phyloP scores from a whole-genome alignment of 257 asterid species.

The Solanum stenotomum region DNA sequence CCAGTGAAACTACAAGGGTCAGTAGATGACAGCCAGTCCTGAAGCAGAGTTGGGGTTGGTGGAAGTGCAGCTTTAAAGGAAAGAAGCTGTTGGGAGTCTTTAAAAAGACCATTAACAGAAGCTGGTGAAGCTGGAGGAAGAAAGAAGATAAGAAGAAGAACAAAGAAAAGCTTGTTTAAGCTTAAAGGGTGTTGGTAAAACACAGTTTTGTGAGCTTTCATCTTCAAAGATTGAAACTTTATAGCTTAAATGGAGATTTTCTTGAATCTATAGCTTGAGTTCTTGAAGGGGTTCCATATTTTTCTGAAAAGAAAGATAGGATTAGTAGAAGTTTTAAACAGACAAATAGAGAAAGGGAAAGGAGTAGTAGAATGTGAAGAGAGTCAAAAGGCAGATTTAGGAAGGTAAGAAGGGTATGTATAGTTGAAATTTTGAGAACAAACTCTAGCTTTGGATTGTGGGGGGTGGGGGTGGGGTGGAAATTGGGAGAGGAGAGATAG shows the following conservation, averaged over 20 bases:
- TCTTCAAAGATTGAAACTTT: constrained; percentile 13
- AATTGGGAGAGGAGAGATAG: neutral
- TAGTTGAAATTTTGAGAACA: constrained; percentile 9
- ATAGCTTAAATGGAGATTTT: neutral
- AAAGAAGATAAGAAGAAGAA: constrained; percentile 6
- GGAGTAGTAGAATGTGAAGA: constrained; percentile 10
- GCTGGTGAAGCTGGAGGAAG: constrained; percentile 12
- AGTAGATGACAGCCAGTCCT: constrained; percentile 41
- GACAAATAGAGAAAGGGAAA: constrained; percentile 11
- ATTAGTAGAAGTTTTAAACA: neutral
- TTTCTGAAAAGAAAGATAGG: constrained; percentile 1
- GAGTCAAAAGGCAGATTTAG: constrained; percentile 42
- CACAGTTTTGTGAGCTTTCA: constrained; percentile 24
- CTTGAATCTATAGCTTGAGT: constrained; percentile 19
- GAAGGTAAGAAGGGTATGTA: constrained; percentile 45
- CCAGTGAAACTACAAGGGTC: constrained; percentile 64
- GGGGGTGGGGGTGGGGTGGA: neutral
- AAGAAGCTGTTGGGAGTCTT: constrained; percentile 50
- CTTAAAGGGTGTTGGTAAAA: constrained; percentile 16
- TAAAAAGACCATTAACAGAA: constrained; percentile 7
- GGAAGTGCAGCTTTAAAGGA: constrained; percentile 63
- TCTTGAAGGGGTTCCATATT: constrained; percentile 35
- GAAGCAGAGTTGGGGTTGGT: constrained; percentile 26
- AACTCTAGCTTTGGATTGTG: neutral
- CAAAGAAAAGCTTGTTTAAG: constrained; percentile 13